These are phyloP conservation scores for Euclidium syriacum DNA, from an alignment of 345 rosid genomes.

Conservation along the genomic window DNA sequence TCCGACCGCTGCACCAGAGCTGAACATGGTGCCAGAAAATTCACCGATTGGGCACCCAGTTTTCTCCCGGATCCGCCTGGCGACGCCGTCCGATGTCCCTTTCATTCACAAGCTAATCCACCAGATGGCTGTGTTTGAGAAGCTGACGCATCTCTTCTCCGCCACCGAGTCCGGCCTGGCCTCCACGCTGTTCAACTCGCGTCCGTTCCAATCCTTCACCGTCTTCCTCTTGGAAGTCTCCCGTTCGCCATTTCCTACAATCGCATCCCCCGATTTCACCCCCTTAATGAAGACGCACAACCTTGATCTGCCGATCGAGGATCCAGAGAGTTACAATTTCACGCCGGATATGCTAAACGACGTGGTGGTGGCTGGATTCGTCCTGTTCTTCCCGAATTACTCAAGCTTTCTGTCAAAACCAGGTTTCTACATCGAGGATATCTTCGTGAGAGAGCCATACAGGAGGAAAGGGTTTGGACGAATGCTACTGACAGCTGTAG, in stretches of 20 bases:
- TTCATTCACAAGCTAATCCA: conserved; percentile 80
- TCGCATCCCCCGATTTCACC: conserved; percentile 30
- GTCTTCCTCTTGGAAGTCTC: conserved; percentile 81
- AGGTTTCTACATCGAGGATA: conserved; percentile 77
- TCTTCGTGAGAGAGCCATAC: conserved; percentile 76
- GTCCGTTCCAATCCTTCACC: conserved; percentile 75
- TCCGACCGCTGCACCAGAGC: conserved; percentile 59
- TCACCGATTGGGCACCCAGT: conserved; percentile 46
- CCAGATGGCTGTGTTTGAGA: conserved; percentile 89
- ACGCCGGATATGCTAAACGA: conserved; percentile 27
- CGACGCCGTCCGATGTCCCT: conserved; percentile 66
- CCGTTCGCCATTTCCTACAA: conserved; percentile 36
- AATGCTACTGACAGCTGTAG: conserved; percentile 74
- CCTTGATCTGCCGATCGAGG: conserved; percentile 47
- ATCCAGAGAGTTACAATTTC: conserved; percentile 51
- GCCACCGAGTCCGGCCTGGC: conserved; percentile 80
- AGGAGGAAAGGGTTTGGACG: conserved; percentile 76
- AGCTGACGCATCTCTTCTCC: conserved; percentile 54
- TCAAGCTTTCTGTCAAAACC: conserved; percentile 66
- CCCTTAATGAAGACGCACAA: conserved; percentile 37
- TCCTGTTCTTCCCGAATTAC: conserved; percentile 74
- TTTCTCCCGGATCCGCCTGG: conserved; percentile 87
- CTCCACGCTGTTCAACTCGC: conserved; percentile 65
- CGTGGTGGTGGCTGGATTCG: conserved; percentile 70
- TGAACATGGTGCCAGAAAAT: conserved; percentile 38